Conservation (phyloP, 2,329 filamentous ascomycete genomes). For the Colletotrichum liriopes region DNA sequence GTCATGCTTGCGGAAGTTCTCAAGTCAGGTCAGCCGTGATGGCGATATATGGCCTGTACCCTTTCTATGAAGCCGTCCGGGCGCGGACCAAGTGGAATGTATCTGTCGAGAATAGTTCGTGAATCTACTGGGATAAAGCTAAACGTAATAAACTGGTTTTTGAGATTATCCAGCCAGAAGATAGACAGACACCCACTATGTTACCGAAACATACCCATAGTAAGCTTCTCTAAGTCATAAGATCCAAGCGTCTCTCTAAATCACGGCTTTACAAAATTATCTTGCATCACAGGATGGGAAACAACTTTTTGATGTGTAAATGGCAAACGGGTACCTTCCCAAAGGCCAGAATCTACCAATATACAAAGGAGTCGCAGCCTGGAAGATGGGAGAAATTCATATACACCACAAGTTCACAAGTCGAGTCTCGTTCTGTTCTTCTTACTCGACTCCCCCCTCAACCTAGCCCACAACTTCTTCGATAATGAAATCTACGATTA, state of each 20-base stretch:
- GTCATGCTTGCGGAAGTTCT: conserved; percentile 46
- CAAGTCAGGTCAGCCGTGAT: conserved; percentile 47
- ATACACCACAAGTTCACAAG: no score
- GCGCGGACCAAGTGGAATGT: neutral
- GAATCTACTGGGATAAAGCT: conserved; percentile 45
- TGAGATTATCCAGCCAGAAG: conserved; percentile 35
- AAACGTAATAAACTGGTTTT: conserved; percentile 46
- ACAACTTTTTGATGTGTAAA: no score
- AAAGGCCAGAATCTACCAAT: no score
- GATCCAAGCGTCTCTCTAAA: no score
- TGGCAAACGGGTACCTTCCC: no score
- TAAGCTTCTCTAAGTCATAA: no score
- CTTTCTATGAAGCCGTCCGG: conserved; percentile 36
- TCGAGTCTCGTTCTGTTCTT: neutral
- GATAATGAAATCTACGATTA: neutral
- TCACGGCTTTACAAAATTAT: no score
- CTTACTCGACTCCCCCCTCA: neutral
- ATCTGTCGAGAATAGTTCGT: conserved; percentile 11
- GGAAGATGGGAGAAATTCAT: no score
- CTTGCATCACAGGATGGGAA: no score
- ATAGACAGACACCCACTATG: no score
- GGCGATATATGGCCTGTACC: conserved; percentile 45
- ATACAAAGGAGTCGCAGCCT: no score
- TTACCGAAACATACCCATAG: no score
- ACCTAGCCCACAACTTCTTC: neutral